Percentiles rank a stretch among this genome's conserved stretches.
Evolutionary conservation across 768 basidiomycete species (phyloP).

Genomic region (Chalciporus piperatus): DNA sequence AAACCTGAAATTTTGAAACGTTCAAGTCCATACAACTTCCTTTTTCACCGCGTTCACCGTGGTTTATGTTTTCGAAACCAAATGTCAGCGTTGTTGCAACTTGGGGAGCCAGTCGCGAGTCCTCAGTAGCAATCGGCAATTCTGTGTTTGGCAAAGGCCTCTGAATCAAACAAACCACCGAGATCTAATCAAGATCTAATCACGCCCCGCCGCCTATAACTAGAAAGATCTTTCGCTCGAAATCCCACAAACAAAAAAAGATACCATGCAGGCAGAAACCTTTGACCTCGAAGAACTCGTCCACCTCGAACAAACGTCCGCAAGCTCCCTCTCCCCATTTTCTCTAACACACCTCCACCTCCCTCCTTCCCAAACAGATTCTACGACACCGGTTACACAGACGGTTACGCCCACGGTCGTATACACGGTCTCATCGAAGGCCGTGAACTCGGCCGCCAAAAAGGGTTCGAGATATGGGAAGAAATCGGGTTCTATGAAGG

Average conservation of each 20-base stretch:
- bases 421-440: constrained; percentile 93
- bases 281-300: constrained; percentile 62
- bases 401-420: constrained; percentile 81
- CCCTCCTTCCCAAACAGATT: constrained; percentile 48
- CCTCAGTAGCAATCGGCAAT: no score
- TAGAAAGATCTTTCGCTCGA: no score
- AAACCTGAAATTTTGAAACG: not conserved
- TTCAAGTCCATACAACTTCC: not conserved
- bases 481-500: constrained; percentile 94
- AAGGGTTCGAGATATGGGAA: constrained; percentile 96
- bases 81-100: no score
- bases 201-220: not conserved
- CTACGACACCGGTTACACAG: constrained; percentile 72
- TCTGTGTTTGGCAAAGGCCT: not conserved
- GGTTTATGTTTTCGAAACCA: not conserved
- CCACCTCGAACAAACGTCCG: constrained; percentile 62
- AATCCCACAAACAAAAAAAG: not conserved
- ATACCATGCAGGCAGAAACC: constrained; percentile 18
- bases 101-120: no score
- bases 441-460: constrained; percentile 80
- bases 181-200: not conserved
- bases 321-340: not conserved
- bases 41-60: not conserved
- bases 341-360: not conserved
- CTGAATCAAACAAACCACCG: not conserved